Percentiles rank a stretch among this genome's conserved stretches.
phyloP scores from a whole-genome alignment of 2,329 filamentous ascomycete genomes.

The Stachybotrys chlorohalonatus region DNA sequence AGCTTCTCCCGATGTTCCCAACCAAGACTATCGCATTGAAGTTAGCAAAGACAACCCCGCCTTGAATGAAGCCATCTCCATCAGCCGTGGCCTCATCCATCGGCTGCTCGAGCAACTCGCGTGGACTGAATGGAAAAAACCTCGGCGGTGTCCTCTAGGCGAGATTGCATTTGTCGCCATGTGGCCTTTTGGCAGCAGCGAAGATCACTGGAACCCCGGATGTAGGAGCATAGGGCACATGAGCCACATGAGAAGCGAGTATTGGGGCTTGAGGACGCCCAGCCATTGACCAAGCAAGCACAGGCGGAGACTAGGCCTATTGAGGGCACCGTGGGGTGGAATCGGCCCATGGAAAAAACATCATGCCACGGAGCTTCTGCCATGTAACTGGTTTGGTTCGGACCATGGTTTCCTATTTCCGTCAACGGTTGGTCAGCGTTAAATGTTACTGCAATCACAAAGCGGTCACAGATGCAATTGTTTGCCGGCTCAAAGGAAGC shows the following conservation, averaged over 20 bases:
- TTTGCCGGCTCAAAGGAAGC: too few relatives aligned
- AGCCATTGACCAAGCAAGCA: neutral
- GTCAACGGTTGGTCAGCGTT: neutral
- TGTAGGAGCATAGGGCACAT: constrained; percentile 19
- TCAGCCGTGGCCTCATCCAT: constrained; percentile 9
- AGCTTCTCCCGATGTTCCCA: constrained; percentile 4
- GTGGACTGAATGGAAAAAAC: constrained; percentile 54
- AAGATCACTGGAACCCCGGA: constrained; percentile 39
- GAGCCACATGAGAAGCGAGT: constrained; percentile 5
- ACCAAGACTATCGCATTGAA: constrained; percentile 4
- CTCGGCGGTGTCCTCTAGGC: constrained; percentile 39
- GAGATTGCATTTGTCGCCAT: constrained; percentile 55
- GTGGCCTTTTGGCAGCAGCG: constrained; percentile 47
- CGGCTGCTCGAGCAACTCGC: constrained; percentile 38
- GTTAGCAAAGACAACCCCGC: neutral
- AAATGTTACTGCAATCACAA: neutral
- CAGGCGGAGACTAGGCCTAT: neutral
- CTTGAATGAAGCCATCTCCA: constrained; percentile 8
- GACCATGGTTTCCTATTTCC: neutral
- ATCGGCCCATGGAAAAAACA: neutral
- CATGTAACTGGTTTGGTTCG: too few relatives aligned
- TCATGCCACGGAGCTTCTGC: neutral
- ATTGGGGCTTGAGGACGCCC: constrained; percentile 10
- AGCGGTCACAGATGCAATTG: too few relatives aligned
- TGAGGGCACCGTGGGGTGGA: neutral